Conservation (phyloP, 805 yeast species). For the Cyberlindnera mycetangii region DNA sequence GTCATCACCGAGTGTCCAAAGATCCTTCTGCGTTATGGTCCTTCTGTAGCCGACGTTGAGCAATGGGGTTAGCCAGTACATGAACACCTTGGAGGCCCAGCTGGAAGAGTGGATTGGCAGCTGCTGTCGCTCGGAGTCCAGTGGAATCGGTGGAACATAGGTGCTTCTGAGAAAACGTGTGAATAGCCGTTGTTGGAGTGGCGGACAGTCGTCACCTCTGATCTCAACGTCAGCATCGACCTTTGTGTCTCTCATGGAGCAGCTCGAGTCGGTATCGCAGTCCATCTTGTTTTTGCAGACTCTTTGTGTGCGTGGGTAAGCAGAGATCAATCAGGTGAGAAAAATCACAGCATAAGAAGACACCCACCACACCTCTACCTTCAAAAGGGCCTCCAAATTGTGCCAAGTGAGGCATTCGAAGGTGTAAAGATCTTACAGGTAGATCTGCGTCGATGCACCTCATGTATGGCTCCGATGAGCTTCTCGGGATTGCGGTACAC, state of each 20-base stretch:
- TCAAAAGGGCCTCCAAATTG: too few relatives aligned
- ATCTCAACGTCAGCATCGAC: background rate
- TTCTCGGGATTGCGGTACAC: too few relatives aligned
- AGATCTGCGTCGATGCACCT: too few relatives aligned
- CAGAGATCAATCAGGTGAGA: too few relatives aligned
- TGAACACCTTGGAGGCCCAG: conserved; percentile 39
- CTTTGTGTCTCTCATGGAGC: background rate
- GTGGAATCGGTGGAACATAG: conserved; percentile 50
- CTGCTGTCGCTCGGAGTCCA: conserved; percentile 41
- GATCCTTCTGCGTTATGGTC: conserved; percentile 60
- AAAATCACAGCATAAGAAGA: too few relatives aligned
- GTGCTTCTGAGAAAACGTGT: conserved; percentile 3
- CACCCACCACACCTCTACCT: too few relatives aligned
- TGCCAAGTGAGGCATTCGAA: too few relatives aligned
- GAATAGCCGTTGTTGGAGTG: conserved; percentile 4
- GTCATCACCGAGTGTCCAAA: conserved; percentile 43
- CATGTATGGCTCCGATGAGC: too few relatives aligned
- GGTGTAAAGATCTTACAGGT: too few relatives aligned
- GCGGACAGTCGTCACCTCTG: conserved; percentile 2
- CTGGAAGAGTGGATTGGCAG: conserved; percentile 42
- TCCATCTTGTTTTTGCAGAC: background rate
- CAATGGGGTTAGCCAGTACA: conserved; percentile 66
- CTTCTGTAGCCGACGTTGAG: conserved; percentile 64
- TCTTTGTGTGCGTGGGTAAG: too few relatives aligned
- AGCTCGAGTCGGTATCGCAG: background rate